A percentile compares a stretch with the other conserved stretches of the same genome.
Evolutionary conservation across 371 early-diverging fungal species (phyloP).

Genomic region (Nematocida ironsii): DNA sequence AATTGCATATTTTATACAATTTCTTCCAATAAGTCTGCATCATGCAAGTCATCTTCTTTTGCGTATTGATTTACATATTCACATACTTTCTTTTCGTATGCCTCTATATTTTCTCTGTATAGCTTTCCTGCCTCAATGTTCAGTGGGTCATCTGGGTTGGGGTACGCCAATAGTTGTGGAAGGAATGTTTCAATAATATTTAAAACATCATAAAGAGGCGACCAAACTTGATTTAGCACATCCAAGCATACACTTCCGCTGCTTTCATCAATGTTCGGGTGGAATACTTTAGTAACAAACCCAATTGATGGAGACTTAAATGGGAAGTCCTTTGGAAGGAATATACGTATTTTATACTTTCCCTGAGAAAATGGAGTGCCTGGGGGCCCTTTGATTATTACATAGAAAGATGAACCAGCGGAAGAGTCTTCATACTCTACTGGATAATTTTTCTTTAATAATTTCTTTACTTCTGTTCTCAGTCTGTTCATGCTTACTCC

Average conservation of each 20-base stretch:
- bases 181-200: slow-evolving; percentile 95
- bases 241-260: slow-evolving; percentile 96
- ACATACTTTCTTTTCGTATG: slow-evolving; percentile 74
- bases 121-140: slow-evolving; percentile 96
- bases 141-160: slow-evolving; percentile 97
- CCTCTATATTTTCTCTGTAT: slow-evolving; percentile 82
- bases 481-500: slow-evolving; percentile 57
- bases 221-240: slow-evolving; percentile 98
- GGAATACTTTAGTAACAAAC: slow-evolving; percentile 95
- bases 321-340: slow-evolving; percentile 94
- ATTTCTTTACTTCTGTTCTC: slow-evolving; percentile 62
- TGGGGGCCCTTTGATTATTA: slow-evolving; percentile 67
- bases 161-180: slow-evolving; percentile 91
- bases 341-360: slow-evolving; percentile 91
- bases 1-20: slow-evolving; percentile 42
- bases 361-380: slow-evolving; percentile 83
- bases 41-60: slow-evolving; percentile 29
- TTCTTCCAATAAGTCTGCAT: slow-evolving; percentile 49
- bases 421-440: slow-evolving; percentile 54
- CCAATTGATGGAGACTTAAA: slow-evolving; percentile 98
- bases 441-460: slow-evolving; percentile 61
- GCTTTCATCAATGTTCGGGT: slow-evolving; percentile 98
- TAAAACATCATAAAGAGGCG: slow-evolving; percentile 82
- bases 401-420: slow-evolving; percentile 57
- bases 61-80: slow-evolving; percentile 66